These are phyloP conservation scores for Claviceps citrina DNA, from an alignment of 2,329 filamentous ascomycete species.

Conservation along the genomic window DNA sequence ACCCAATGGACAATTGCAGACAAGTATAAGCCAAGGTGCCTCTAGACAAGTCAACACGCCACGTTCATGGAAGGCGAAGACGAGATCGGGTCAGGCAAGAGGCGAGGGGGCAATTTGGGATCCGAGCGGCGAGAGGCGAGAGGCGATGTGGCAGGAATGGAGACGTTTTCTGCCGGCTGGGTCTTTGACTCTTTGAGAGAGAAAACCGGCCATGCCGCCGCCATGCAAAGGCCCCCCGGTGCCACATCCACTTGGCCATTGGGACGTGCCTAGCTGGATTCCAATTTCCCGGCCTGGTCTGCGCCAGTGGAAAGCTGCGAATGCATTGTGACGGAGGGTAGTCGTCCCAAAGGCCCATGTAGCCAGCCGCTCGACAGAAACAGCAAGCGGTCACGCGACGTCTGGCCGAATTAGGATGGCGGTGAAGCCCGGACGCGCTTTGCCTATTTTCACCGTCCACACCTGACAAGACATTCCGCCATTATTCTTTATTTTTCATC, in stretches of 20 bases:
- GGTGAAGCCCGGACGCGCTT: background rate
- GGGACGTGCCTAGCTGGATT: too few species aligned
- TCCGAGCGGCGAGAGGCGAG: background rate
- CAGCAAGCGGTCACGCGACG: slow-evolving; percentile 3
- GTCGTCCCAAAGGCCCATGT: background rate
- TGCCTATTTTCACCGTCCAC: background rate
- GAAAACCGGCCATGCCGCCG: background rate
- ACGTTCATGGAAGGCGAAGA: background rate
- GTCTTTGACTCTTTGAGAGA: too few species aligned
- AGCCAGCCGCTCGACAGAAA: background rate
- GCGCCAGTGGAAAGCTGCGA: background rate
- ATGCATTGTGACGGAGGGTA: background rate
- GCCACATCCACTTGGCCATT: too few species aligned
- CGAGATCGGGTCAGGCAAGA: too few species aligned
- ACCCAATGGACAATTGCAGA: background rate
- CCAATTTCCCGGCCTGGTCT: too few species aligned
- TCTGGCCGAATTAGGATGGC: slow-evolving; percentile 2
- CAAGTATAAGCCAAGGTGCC: background rate
- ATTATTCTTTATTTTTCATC: too few species aligned
- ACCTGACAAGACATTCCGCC: too few species aligned
- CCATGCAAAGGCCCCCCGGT: background rate
- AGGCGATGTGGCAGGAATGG: too few species aligned
- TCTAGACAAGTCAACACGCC: background rate
- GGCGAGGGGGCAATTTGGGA: background rate
- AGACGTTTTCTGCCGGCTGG: too few species aligned